phyloP scores from a whole-genome alignment of 768 basidiomycete species.

The Serendipita indica region DNA sequence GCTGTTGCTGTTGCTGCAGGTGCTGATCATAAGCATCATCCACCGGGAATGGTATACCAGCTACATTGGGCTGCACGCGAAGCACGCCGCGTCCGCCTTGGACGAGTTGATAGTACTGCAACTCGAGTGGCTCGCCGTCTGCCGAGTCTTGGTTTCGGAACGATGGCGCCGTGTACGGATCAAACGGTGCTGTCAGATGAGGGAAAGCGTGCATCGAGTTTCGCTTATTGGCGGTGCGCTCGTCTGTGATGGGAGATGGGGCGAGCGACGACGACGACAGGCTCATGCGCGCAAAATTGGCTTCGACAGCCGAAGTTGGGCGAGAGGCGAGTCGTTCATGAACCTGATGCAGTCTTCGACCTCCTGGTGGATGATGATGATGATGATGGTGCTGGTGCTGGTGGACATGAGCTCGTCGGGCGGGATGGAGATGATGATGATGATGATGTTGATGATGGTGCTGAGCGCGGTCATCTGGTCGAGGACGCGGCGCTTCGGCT shows the following conservation, averaged over 20 bases:
- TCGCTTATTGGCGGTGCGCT: not conserved
- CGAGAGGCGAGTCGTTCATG: constrained; percentile 4
- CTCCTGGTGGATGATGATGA: not conserved
- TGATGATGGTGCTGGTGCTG: not conserved
- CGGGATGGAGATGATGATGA: not conserved
- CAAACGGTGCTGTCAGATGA: not conserved
- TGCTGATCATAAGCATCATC: not conserved
- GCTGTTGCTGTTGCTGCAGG: too few relatives aligned
- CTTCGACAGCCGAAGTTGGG: not conserved
- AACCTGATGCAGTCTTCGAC: constrained; percentile 1
- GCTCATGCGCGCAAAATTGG: constrained; percentile 3
- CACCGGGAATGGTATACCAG: not conserved
- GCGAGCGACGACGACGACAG: not conserved
- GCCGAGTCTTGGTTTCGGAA: constrained; percentile 6
- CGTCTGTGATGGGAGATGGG: not conserved
- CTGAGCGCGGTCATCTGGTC: not conserved
- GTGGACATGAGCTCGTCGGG: not conserved
- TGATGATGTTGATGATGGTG: not conserved
- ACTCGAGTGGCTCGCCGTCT: not conserved
- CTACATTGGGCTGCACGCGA: not conserved
- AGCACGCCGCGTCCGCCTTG: constrained; percentile 6
- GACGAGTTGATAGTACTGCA: constrained; percentile 8
- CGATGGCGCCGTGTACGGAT: constrained; percentile 6
- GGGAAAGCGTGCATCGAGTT: not conserved
- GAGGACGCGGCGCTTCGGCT: not conserved